Evolutionary conservation across 2,329 filamentous ascomycete species (phyloP).

Genomic region (Diaporthe velutina): DNA sequence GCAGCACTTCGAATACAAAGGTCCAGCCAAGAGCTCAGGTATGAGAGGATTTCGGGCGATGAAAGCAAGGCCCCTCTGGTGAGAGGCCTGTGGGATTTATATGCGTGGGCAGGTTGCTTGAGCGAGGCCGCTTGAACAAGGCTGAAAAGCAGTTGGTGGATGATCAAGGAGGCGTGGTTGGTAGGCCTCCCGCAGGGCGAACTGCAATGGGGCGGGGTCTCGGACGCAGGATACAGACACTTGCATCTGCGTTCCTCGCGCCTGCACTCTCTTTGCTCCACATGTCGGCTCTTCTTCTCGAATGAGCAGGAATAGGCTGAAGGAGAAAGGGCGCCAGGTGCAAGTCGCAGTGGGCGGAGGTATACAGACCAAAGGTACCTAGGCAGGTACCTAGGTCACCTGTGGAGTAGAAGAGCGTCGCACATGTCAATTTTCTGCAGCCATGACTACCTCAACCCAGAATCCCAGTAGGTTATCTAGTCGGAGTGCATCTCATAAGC

Average conservation of each 20-base stretch:
- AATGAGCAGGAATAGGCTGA: not conserved
- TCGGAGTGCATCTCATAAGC: not conserved
- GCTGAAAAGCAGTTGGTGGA: not conserved
- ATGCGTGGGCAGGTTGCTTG: not conserved
- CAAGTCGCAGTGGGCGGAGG: not conserved
- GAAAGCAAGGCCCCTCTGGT: not conserved
- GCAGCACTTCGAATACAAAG: not conserved
- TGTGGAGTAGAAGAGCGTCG: not conserved
- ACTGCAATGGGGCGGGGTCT: conserved; percentile 8
- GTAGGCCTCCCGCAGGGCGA: conserved; percentile 15
- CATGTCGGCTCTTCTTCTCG: not conserved
- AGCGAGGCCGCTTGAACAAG: conserved; percentile 17
- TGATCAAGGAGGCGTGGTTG: not conserved
- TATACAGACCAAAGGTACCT: not conserved
- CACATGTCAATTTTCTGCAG: not conserved
- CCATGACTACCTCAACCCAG: not conserved
- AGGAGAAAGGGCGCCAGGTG: too few relatives aligned
- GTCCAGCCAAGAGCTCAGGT: not conserved
- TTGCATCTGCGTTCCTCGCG: not conserved
- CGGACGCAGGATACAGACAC: not conserved
- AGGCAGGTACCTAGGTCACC: not conserved
- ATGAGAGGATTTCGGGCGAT: not conserved
- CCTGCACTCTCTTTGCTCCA: not conserved
- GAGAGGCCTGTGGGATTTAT: not conserved
- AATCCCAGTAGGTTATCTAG: not conserved